Conservation (phyloP, 2,329 filamentous ascomycete genomes). For the Colletotrichum lini region DNA sequence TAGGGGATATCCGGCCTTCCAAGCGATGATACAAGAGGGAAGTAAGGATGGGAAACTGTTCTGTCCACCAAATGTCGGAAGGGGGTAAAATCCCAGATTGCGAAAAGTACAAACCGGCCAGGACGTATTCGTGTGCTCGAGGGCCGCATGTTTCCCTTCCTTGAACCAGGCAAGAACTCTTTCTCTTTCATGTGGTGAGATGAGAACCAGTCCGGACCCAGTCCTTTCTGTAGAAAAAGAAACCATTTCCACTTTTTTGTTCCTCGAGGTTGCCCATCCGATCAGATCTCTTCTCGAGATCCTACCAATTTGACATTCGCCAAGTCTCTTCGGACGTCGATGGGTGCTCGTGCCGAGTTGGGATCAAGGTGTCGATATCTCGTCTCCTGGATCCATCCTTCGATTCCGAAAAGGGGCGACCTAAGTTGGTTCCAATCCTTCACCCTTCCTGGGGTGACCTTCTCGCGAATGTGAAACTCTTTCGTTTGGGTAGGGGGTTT, state of each 20-base stretch:
- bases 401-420: constrained; percentile 17
- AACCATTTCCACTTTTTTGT: constrained; percentile 25
- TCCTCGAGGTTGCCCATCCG: constrained; percentile 29
- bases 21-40: background rate
- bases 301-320: constrained; percentile 35
- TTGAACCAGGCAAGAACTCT: background rate
- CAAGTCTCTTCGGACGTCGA: constrained; percentile 1
- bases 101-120: constrained; percentile 17
- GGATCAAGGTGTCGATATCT: constrained; percentile 39
- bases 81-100: constrained; percentile 3
- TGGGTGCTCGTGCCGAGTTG: constrained; percentile 1
- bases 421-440: constrained; percentile 18
- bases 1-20: constrained; percentile 41
- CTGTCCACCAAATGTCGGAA: constrained; percentile 24
- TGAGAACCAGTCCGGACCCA: constrained; percentile 10
- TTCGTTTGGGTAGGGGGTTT: constrained; percentile 33
- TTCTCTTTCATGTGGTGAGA: background rate
- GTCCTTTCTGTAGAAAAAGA: constrained; percentile 19
- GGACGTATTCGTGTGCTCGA: constrained; percentile 20
- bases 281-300: constrained; percentile 31
- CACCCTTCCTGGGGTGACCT: constrained; percentile 38
- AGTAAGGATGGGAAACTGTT: background rate
- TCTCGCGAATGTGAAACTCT: constrained; percentile 41
- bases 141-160: constrained; percentile 25
- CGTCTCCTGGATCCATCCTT: constrained; percentile 14